phyloP scores from a whole-genome alignment of 2,329 filamentous ascomycete species.

The Hypoxylon sp. region DNA sequence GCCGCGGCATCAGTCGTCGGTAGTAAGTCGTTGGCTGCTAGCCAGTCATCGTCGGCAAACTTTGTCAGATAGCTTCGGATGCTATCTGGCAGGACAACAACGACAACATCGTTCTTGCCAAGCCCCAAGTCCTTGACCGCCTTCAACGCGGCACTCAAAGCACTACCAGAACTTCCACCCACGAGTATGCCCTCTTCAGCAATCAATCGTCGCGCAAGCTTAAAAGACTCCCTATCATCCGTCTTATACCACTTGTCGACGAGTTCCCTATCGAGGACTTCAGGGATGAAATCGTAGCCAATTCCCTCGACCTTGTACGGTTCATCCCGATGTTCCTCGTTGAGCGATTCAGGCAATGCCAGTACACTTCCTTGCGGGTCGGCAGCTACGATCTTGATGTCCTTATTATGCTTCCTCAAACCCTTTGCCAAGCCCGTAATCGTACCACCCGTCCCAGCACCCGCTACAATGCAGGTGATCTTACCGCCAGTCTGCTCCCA shows the following conservation, averaged over 20 bases:
- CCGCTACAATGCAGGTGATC: slow-evolving; percentile 87
- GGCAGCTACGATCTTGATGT: slow-evolving; percentile 90
- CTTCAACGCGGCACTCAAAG: slow-evolving; percentile 84
- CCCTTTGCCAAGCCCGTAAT: slow-evolving; percentile 91
- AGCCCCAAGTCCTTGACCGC: slow-evolving; percentile 84
- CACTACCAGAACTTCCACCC: slow-evolving; percentile 93
- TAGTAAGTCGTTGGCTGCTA: slow-evolving; percentile 94
- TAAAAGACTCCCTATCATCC: slow-evolving; percentile 90
- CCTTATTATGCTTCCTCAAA: slow-evolving; percentile 86
- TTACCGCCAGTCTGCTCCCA: slow-evolving; percentile 91
- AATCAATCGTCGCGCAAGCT: slow-evolving; percentile 90
- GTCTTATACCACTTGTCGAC: slow-evolving; percentile 99
- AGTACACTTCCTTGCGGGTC: slow-evolving; percentile 95
- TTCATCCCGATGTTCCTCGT: slow-evolving; percentile 84
- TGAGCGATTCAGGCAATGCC: slow-evolving; percentile 83
- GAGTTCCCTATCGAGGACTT: slow-evolving; percentile 84
- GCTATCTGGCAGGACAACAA: slow-evolving; percentile 93
- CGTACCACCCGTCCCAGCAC: slow-evolving; percentile 95
- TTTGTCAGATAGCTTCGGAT: slow-evolving; percentile 98
- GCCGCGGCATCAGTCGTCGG: slow-evolving; percentile 65
- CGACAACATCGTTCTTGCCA: slow-evolving; percentile 86
- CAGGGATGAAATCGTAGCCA: slow-evolving; percentile 97
- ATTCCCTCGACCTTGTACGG: slow-evolving; percentile 99
- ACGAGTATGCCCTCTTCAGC: slow-evolving; percentile 94
- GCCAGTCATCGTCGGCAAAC: slow-evolving; percentile 99